phyloP scores from a whole-genome alignment of 2,329 filamentous ascomycete genomes.

The Aureobasidium lini region DNA sequence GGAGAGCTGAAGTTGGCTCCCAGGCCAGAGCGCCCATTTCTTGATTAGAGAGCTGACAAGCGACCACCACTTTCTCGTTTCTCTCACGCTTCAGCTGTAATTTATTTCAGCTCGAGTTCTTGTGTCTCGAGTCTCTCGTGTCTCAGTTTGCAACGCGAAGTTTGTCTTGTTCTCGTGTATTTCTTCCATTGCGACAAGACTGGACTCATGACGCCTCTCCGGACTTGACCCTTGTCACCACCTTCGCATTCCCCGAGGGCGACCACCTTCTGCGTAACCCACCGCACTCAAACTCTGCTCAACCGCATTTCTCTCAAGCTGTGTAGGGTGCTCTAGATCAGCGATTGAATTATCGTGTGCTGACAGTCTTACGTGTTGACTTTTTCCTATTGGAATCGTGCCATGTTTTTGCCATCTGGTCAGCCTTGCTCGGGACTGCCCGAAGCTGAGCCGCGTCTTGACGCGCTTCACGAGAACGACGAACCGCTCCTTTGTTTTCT shows the following conservation, averaged over 20 bases:
- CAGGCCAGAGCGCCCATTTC: not conserved
- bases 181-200: not conserved
- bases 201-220: constrained; percentile 7
- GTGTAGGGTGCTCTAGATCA: constrained; percentile 9
- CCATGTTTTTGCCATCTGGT: not conserved
- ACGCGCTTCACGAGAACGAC: not conserved
- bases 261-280: not conserved
- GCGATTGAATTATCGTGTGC: constrained; percentile 2
- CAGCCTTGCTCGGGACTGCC: not conserved
- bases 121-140: not conserved
- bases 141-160: not conserved
- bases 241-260: not conserved
- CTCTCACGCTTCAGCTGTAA: not conserved
- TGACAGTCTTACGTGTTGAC: not conserved
- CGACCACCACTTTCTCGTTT: not conserved
- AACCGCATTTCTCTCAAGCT: not conserved
- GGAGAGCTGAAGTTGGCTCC: not conserved
- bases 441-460: not conserved
- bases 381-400: not conserved
- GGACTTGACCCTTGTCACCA: not conserved
- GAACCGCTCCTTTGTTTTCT: not conserved
- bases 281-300: not conserved
- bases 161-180: not conserved
- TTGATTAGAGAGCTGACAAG: not conserved
- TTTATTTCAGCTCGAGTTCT: not conserved